A percentile compares a stretch with the other conserved stretches of the same genome.
Conservation (phyloP, 768 basidiomycete genomes). For the Hygrophorus pudorinus region DNA sequence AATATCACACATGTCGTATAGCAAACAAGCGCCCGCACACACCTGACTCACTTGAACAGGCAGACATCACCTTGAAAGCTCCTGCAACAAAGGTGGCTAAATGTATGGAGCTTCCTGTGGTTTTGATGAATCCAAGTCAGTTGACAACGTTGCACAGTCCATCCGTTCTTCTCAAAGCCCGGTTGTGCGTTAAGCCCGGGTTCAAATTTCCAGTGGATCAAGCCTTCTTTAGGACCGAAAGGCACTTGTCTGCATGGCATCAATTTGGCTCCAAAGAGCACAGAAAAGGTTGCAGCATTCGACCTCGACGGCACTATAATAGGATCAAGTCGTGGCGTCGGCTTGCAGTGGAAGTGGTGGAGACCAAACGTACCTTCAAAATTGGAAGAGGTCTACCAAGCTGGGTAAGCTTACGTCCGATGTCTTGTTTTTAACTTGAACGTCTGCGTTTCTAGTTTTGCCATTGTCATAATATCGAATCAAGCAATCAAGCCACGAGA, state of each 20-base stretch:
- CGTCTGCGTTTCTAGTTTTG: constrained; percentile 33
- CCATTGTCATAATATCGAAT: constrained; percentile 75
- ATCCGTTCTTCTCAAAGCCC: constrained; percentile 31
- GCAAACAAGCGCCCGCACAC: too few relatives aligned
- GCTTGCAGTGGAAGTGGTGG: constrained; percentile 65
- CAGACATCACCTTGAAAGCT: too few relatives aligned
- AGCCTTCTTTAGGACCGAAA: constrained; percentile 23
- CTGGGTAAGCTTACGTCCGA: constrained; percentile 40
- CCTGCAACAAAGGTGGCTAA: too few relatives aligned
- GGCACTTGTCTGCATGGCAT: constrained; percentile 33
- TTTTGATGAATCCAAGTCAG: too few relatives aligned
- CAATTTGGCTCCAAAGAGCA: constrained; percentile 31
- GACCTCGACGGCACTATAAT: constrained; percentile 89
- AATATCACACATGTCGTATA: too few relatives aligned
- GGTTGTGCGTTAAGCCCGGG: constrained; percentile 1
- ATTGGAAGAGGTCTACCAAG: constrained; percentile 45
- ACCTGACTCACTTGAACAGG: too few relatives aligned
- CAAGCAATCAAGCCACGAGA: constrained; percentile 46
- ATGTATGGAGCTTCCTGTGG: too few relatives aligned
- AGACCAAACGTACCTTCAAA: constrained; percentile 47
- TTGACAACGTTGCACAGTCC: constrained; percentile 16
- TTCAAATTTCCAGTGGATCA: constrained; percentile 30
- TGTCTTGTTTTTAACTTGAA: background rate
- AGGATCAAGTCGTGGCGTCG: constrained; percentile 31
- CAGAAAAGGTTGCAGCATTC: constrained; percentile 62